Evolutionary conservation across 1,139 yeast species (phyloP), one percentile per base, ranked within the genome.

Genomic region (Pichia norvegensis): DNA sequence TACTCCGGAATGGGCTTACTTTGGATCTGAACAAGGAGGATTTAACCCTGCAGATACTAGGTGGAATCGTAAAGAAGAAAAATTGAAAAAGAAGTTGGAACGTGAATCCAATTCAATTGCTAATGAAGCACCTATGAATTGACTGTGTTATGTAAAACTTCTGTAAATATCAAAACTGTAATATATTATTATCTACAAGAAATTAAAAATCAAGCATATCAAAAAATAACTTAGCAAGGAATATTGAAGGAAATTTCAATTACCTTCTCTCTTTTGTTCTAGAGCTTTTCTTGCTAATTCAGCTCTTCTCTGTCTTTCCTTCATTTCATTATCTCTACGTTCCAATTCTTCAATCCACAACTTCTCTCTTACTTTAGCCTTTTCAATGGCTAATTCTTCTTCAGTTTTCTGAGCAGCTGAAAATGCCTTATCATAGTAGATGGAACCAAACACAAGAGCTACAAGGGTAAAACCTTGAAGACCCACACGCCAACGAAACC

Each of bases 311-410:
- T 75, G 80, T 59, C 90, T 72, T 52, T 74, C 79, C 62, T 84
- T 81, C 47, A 82, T 78, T 49, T 78, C 81, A 9, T 67, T 74
- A 62, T 88, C 96, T 62, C 95, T 76, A 67, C 95, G 76, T 61
- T 88, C 92, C 62, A 88, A 73, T 63, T 88, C 97, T 61, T 85
- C 88, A 54, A 88, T 83, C 97, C 97, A 88, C 57, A 88, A 63
- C 57, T 70, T 72, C 61, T 88, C 96, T 69, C 97, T 79, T 59
- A 78, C 68, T 63, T 83, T 84, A 37, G 97, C 95, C 78, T 76
- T 85, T 63, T 74, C 85, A 52, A 79, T 71, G 60, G 79, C 70
- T 52, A 70, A 64, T 37, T 81, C 87, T 56, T 80, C 87, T 46
- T 76, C 73, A 19, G 79, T 61, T 58, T 75, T 71, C 58, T 73